Conservation (phyloP, 768 basidiomycete species). For the Trametes maxima region DNA sequence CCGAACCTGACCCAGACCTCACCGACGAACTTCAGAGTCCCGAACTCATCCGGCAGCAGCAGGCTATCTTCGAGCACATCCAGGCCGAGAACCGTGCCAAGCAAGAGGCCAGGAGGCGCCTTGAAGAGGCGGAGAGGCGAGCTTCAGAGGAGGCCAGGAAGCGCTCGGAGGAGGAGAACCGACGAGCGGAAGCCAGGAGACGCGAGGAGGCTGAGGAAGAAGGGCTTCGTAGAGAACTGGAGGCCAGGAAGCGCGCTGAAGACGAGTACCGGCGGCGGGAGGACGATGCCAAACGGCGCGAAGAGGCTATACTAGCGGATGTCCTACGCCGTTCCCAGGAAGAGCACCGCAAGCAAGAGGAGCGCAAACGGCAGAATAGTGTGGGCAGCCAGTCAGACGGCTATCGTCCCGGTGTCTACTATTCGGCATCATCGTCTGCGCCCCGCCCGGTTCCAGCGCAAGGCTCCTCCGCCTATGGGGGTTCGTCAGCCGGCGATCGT, state of each 20-base stretch:
- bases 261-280: slow-evolving; percentile 20
- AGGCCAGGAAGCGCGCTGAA: slow-evolving; percentile 16
- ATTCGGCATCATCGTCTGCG: slow-evolving; percentile 36
- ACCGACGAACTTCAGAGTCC: neutral
- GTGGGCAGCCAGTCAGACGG: slow-evolving; percentile 21
- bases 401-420: slow-evolving; percentile 25
- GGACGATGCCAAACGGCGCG: slow-evolving; percentile 26
- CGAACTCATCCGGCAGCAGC: slow-evolving; percentile 10
- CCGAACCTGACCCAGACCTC: neutral
- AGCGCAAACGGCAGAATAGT: slow-evolving; percentile 28
- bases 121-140: slow-evolving; percentile 4
- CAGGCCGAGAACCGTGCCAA: slow-evolving; percentile 6
- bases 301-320: slow-evolving; percentile 33
- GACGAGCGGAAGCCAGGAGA: slow-evolving; percentile 1
- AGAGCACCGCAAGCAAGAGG: slow-evolving; percentile 31
- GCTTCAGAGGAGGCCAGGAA: slow-evolving; percentile 12
- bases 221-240: neutral
- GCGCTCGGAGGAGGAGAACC: slow-evolving; percentile 8
- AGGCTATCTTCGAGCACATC: slow-evolving; percentile 17
- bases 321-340: slow-evolving; percentile 39
- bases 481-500: slow-evolving; percentile 31
- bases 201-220: slow-evolving; percentile 8
- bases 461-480: slow-evolving; percentile 23
- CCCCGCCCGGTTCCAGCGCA: slow-evolving; percentile 34
- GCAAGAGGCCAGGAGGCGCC: slow-evolving; percentile 9